A percentile compares a stretch with the other conserved stretches of the same genome.
These are phyloP conservation scores for Aureobasidium leucospermi DNA, from an alignment of 2,329 filamentous ascomycete species.

Conservation along the genomic window DNA sequence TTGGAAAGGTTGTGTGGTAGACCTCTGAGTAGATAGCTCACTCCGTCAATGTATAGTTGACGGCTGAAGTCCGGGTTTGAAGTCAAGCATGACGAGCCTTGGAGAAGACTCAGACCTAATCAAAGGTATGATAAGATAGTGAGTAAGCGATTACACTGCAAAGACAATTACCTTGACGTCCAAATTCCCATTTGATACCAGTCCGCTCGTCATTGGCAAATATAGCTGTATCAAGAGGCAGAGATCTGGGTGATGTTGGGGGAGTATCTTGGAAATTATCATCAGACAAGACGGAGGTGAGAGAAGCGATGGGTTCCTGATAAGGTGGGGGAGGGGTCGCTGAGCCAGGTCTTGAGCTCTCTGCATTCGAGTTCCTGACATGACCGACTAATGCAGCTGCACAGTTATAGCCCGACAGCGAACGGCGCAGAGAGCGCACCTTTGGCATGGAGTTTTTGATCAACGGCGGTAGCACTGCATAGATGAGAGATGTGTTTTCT, in stretches of 20 bases:
- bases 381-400: slow-evolving; percentile 5
- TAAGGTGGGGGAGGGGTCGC: slow-evolving; percentile 16
- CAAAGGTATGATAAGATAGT: background rate
- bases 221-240: background rate
- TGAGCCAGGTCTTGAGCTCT: slow-evolving; percentile 13
- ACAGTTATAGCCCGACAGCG: slow-evolving; percentile 12
- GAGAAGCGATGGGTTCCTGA: slow-evolving; percentile 13
- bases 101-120: slow-evolving; percentile 41
- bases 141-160: background rate
- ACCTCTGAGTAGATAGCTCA: slow-evolving; percentile 57
- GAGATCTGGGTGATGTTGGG: background rate
- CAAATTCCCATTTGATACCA: slow-evolving; percentile 46
- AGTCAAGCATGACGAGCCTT: slow-evolving; percentile 34
- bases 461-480: slow-evolving; percentile 14
- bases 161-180: slow-evolving; percentile 37
- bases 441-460: slow-evolving; percentile 14
- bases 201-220: slow-evolving; percentile 15
- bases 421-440: slow-evolving; percentile 14
- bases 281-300: slow-evolving; percentile 13
- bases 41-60: slow-evolving; percentile 56
- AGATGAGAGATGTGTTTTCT: slow-evolving; percentile 10
- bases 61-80: slow-evolving; percentile 44
- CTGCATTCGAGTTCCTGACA: slow-evolving; percentile 2
- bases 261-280: slow-evolving; percentile 11
- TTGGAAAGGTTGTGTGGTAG: slow-evolving; percentile 51